Evolutionary conservation across 2,329 filamentous ascomycete species (phyloP).

Genomic region (Cryphonectria radicalis): DNA sequence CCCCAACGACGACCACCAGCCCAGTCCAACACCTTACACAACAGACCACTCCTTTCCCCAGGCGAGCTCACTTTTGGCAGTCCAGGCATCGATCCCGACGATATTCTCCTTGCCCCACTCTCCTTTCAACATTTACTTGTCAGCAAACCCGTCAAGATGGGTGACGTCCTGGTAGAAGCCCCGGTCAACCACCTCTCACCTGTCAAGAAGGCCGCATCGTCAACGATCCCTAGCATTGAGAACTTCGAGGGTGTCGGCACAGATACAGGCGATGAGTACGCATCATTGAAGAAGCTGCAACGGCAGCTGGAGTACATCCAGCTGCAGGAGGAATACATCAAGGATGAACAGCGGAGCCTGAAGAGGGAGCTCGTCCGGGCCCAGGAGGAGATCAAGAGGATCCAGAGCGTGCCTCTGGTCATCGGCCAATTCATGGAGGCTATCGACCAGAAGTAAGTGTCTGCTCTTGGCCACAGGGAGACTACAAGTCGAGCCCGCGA

Average conservation of each 20-base stretch:
- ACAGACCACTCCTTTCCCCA: not conserved
- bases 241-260: constrained; percentile 81
- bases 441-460: constrained; percentile 91
- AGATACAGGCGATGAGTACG: constrained; percentile 91
- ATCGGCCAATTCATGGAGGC: constrained; percentile 99
- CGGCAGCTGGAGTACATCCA: constrained; percentile 98
- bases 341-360: constrained; percentile 97
- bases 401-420: constrained; percentile 95
- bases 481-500: constrained; percentile 4
- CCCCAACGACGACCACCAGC: constrained; percentile 12
- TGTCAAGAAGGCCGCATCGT: constrained; percentile 79
- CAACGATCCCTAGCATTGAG: constrained; percentile 87
- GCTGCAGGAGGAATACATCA: constrained; percentile 99
- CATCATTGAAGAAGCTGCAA: constrained; percentile 93
- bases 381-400: constrained; percentile 99
- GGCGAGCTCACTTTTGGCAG: not conserved
- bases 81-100: not conserved
- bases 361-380: constrained; percentile 97
- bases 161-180: constrained; percentile 84
- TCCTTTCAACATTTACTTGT: constrained; percentile 7
- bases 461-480: constrained; percentile 29
- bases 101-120: not conserved
- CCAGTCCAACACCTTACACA: not conserved
- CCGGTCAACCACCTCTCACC: constrained; percentile 73
- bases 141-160: constrained; percentile 62